Base-by-base conservation (phyloP, 768 basidiomycete genomes). In the Gyrodon lividus region DNA sequence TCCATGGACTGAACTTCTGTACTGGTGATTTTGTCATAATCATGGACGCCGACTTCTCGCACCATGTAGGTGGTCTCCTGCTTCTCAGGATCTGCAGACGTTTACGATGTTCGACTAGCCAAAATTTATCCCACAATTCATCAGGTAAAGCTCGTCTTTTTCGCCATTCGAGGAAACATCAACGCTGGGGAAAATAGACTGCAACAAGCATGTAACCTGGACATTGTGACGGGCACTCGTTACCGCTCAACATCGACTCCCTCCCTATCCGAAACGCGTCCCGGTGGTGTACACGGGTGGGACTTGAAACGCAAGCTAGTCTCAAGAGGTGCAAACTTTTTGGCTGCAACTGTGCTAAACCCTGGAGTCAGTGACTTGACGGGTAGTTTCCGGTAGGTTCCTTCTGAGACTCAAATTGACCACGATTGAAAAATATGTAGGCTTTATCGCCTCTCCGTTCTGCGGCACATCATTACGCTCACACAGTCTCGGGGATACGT, bases 1-100 rank as follows among this genome's bases (percentile, higher is more conserved):
- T 95, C 33, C 89, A 96, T 64, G 93, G 93, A 12, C 75, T 96
- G 43, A 86, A 91, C 59, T 95, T 89, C 69, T 88, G 87, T 59
- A 86, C 86, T 0, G 93, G 93, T 8, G 90, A 92, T 70, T 96
- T 94, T 72, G 91, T 94, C 19, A 90, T 95, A 64, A 95, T 96
- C 66, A 96, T 96, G 93, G 93, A 96, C 61, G 93, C 93, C 45
- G 93, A 96, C 72, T 94, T 96, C 70, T 94, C 92, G 5, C 93
- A 96, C 63, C 93, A 96, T 59, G 92, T 92, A 71, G 40, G 87
- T 72, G 17, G n/a, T 43, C 45, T 24, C 1, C 16, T 24, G 4
- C 2, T 2, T n/a, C 26, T 9, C 28, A 13, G 2, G 37, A 40
- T 22, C 23, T 43, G 37, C 26, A 20, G 39, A 24, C 48, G 43